phyloP scores from a whole-genome alignment of 2,329 filamentous ascomycete genomes.

The Xylariaceae sp. region DNA sequence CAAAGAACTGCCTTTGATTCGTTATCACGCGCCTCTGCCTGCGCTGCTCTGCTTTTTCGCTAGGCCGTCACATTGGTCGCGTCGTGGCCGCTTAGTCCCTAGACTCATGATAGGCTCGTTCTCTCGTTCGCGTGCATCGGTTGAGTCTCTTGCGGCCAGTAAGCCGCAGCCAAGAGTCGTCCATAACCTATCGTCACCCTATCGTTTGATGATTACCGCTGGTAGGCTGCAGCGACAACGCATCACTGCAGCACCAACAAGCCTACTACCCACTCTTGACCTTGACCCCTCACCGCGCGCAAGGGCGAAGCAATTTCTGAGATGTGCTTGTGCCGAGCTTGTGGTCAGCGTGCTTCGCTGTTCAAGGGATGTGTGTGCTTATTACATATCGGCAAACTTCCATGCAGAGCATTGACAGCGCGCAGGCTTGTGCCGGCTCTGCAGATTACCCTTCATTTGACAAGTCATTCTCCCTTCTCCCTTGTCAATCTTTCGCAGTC shows the following conservation, averaged over 20 bases:
- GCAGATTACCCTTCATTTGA: too few species aligned
- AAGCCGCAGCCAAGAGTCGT: constrained; percentile 34
- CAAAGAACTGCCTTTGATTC: too few species aligned
- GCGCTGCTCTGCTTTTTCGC: neutral
- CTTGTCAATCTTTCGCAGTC: too few species aligned
- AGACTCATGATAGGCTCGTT: constrained; percentile 41
- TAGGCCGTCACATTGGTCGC: constrained; percentile 46
- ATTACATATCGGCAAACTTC: too few species aligned
- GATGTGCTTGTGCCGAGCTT: too few species aligned
- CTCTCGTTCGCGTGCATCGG: constrained; percentile 33
- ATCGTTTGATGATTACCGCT: constrained; percentile 43
- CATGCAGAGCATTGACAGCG: too few species aligned
- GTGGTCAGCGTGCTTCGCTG: too few species aligned
- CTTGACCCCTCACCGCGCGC: neutral
- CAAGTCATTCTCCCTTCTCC: too few species aligned
- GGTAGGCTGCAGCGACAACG: constrained; percentile 43
- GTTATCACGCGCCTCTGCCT: neutral
- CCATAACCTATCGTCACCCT: constrained; percentile 49
- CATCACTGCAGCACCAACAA: constrained; percentile 37
- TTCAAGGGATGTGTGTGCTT: too few species aligned
- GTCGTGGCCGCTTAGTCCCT: constrained; percentile 38
- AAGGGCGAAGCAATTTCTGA: too few species aligned
- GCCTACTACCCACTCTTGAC: constrained; percentile 4
- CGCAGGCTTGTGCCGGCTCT: too few species aligned
- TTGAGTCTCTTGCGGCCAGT: constrained; percentile 22